Evolutionary conservation across 257 asterid genomes (phyloP), one percentile per base, ranked within the genome.

Genomic region (Solanum habrochaites): DNA sequence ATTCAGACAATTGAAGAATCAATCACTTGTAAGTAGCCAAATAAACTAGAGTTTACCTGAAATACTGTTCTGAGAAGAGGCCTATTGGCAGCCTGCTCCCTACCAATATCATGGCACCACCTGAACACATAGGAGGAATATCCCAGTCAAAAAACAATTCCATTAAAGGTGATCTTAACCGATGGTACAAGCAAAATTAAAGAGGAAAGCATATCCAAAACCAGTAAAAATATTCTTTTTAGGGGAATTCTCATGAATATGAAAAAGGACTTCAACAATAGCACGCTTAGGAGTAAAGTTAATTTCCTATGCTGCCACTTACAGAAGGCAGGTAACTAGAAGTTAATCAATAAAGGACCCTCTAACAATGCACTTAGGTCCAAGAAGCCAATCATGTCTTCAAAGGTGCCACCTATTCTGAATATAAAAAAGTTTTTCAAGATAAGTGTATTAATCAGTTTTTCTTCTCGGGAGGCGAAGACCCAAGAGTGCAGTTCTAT

Each of bases 51-150:
- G 47, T 42, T 84, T 72, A 90, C 90, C 92, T 90, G 89, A 88
- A 90, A 90, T 58, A 90, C 88, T 18, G 89, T 88, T 86, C 80
- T 88, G 43, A 90, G 90, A 43, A 90, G 90, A 31, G 90, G 92
- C 73, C 40, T 90, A 86, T 88, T 88, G 21, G 90, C 89, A 82
- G 90, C 90, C 40, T 88, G 88, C 87, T 90, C 92, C 40, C 90
- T 83, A 7, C 92, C 92, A 84, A 90, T 86, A 71, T 90, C 92
- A 62, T 90, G 92, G 82, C 92, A 88, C 92, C 92, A 90, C 86
- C 92, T 90, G 85, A 81, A 75, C 23, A 40, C 29, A 80, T 42
- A 43, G 47, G 21, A 69, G 58, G 32, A 42, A 62, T 58, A 69
- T 27, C 25, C 32, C 78, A 83, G 56, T 84, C 66, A 75, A 71